A percentile compares a stretch with the other conserved stretches of the same genome.
These are phyloP conservation scores for Mycena floridula DNA, from an alignment of 768 basidiomycete species.

Conservation along the genomic window DNA sequence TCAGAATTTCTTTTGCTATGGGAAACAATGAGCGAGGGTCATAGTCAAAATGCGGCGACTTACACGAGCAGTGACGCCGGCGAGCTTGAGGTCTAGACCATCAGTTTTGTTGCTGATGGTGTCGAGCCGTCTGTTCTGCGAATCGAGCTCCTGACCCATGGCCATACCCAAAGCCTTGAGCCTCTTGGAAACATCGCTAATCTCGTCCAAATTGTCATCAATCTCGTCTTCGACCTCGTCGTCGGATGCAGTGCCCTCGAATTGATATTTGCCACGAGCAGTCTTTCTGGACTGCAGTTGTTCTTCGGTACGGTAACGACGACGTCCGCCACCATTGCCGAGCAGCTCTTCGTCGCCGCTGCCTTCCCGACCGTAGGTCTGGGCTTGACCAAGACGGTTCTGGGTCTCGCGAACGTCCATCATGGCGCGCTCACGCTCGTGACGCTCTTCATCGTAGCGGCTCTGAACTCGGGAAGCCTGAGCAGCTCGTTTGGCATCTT, in stretches of 20 bases:
- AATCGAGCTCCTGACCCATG: conserved; percentile 85
- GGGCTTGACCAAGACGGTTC: conserved; percentile 73
- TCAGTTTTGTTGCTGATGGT: conserved; percentile 76
- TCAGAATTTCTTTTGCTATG: conserved; percentile 58
- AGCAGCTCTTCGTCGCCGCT: conserved; percentile 39
- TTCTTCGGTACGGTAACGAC: conserved; percentile 40
- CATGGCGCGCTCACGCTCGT: conserved; percentile 80
- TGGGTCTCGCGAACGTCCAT: conserved; percentile 83
- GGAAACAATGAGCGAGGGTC: background rate
- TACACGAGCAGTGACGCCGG: conserved; percentile 80
- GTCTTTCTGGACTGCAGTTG: conserved; percentile 56
- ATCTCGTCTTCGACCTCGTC: conserved; percentile 94
- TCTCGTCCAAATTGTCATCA: conserved; percentile 87
- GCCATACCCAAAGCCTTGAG: conserved; percentile 74
- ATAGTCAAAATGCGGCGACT: conserved; percentile 21
- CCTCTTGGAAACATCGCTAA: conserved; percentile 67
- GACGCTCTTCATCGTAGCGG: conserved; percentile 83
- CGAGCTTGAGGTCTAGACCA: conserved; percentile 66
- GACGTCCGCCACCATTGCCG: conserved; percentile 26
- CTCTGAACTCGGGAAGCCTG: conserved; percentile 79
- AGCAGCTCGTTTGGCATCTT: conserved; percentile 82
- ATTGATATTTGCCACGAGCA: conserved; percentile 80
- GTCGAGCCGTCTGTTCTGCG: conserved; percentile 77
- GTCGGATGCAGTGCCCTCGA: conserved; percentile 85
- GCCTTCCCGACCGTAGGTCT: conserved; percentile 48